These are phyloP conservation scores for Agrocybe praecox DNA, from an alignment of 768 basidiomycete genomes.

Conservation along the genomic window DNA sequence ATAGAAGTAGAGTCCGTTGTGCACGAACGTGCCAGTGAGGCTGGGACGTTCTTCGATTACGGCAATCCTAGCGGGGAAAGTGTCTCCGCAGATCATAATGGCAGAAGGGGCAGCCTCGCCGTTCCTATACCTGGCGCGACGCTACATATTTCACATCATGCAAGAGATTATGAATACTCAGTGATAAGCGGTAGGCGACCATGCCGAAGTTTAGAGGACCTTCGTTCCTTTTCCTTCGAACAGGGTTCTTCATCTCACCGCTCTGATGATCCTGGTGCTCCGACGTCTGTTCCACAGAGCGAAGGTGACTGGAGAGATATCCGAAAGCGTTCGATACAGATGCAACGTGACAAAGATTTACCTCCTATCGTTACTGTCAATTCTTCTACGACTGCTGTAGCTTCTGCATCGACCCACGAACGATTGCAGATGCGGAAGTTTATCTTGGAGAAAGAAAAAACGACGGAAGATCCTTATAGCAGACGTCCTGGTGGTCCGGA, in stretches of 20 bases:
- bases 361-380: slow-evolving; percentile 14
- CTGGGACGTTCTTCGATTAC: slow-evolving; percentile 24
- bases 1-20: slow-evolving; percentile 42
- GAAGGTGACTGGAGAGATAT: slow-evolving; percentile 59
- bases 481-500: slow-evolving; percentile 8
- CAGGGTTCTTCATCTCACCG: slow-evolving; percentile 9
- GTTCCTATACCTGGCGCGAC: slow-evolving; percentile 54
- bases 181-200: slow-evolving; percentile 51
- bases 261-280: slow-evolving; percentile 24
- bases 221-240: slow-evolving; percentile 19
- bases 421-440: slow-evolving; percentile 60
- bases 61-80: slow-evolving; percentile 20
- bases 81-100: slow-evolving; percentile 8
- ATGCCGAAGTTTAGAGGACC: slow-evolving; percentile 62
- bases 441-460: slow-evolving; percentile 43
- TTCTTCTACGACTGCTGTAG: neutral
- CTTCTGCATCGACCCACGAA: slow-evolving; percentile 16
- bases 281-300: slow-evolving; percentile 50
- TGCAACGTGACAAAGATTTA: slow-evolving; percentile 27
- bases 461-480: slow-evolving; percentile 11
- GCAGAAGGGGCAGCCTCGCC: slow-evolving; percentile 60
- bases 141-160: slow-evolving; percentile 22
- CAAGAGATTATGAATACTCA: slow-evolving; percentile 58
- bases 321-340: slow-evolving; percentile 40
- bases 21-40: slow-evolving; percentile 32